Conservation (phyloP, 441 rosid species). For the Theobroma grandiflorum region DNA sequence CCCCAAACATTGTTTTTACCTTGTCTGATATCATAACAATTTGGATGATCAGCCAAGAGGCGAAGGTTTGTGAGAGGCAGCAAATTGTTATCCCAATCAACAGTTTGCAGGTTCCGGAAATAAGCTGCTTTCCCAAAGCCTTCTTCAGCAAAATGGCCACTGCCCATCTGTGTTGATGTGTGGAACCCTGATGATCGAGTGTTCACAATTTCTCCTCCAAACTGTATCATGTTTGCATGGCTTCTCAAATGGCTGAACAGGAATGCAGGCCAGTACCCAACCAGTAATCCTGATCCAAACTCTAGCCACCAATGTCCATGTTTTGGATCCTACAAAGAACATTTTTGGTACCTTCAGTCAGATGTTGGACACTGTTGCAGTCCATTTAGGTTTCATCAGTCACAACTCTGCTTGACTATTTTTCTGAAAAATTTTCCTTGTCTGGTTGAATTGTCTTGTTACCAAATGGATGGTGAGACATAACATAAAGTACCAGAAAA, state of each 20-base stretch:
- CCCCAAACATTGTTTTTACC: conserved; percentile 74
- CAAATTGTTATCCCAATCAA: conserved; percentile 80
- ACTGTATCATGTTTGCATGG: conserved; percentile 80
- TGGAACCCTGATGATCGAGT: conserved; percentile 62
- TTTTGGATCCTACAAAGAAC: conserved; percentile 60
- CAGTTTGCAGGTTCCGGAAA: conserved; percentile 65
- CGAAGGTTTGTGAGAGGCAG: conserved; percentile 60
- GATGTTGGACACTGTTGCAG: neutral
- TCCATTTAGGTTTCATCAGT: neutral
- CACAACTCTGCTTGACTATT: neutral
- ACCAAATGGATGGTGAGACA: neutral
- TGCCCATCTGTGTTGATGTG: conserved; percentile 79
- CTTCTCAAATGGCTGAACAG: conserved; percentile 71
- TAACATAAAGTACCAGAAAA: neutral
- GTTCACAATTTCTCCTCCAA: conserved; percentile 79
- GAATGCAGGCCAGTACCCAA: conserved; percentile 76
- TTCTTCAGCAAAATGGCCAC: conserved; percentile 75
- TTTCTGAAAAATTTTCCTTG: neutral
- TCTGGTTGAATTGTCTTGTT: neutral
- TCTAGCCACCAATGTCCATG: conserved; percentile 88
- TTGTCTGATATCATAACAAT: conserved; percentile 75
- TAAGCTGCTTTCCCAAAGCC: conserved; percentile 73
- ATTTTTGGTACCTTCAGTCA: neutral
- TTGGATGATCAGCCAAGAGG: conserved; percentile 66
- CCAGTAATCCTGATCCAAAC: conserved; percentile 66